Conservation (phyloP, 1,284 basidiomycete genomes). For the Cryptococcus deneoformans region DNA sequence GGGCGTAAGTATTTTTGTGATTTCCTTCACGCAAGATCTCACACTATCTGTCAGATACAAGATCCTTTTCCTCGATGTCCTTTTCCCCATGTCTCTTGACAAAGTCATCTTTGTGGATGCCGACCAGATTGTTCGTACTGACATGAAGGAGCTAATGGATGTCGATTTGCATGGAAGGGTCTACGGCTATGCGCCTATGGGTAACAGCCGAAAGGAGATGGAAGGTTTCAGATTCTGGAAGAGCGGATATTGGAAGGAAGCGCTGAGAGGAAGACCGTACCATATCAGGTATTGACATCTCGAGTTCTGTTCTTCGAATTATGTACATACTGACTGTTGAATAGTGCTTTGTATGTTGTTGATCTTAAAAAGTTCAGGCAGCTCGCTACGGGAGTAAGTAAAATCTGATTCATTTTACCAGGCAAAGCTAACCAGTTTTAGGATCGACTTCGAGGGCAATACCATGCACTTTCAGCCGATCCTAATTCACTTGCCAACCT, state of each 20-base stretch:
- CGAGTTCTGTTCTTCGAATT: not conserved
- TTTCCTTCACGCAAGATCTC: not conserved
- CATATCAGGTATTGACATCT: slow-evolving; percentile 71
- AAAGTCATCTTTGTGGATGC: slow-evolving; percentile 99
- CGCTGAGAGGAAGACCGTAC: slow-evolving; percentile 74
- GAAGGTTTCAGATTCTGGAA: slow-evolving; percentile 99
- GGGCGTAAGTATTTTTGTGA: slow-evolving; percentile 58
- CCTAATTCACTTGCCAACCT: slow-evolving; percentile 91
- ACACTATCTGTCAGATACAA: slow-evolving; percentile 61
- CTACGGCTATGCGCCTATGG: slow-evolving; percentile 97
- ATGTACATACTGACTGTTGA: not conserved
- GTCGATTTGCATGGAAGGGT: slow-evolving; percentile 86
- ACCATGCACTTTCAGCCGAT: slow-evolving; percentile 90
- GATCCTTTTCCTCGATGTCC: slow-evolving; percentile 95
- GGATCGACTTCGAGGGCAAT: slow-evolving; percentile 86
- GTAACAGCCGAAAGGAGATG: slow-evolving; percentile 90
- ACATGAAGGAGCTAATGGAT: slow-evolving; percentile 88
- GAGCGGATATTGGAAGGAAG: slow-evolving; percentile 88
- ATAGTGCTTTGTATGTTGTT: slow-evolving; percentile 89
- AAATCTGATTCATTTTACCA: not conserved
- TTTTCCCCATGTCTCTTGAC: slow-evolving; percentile 97
- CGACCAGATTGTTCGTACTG: slow-evolving; percentile 94
- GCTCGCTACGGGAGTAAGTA: slow-evolving; percentile 73
- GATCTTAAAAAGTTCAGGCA: slow-evolving; percentile 96
- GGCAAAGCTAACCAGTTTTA: not conserved